Evolutionary conservation across 176 grass and related monocot genomes (phyloP).

Genomic region (Juncus effusus): DNA sequence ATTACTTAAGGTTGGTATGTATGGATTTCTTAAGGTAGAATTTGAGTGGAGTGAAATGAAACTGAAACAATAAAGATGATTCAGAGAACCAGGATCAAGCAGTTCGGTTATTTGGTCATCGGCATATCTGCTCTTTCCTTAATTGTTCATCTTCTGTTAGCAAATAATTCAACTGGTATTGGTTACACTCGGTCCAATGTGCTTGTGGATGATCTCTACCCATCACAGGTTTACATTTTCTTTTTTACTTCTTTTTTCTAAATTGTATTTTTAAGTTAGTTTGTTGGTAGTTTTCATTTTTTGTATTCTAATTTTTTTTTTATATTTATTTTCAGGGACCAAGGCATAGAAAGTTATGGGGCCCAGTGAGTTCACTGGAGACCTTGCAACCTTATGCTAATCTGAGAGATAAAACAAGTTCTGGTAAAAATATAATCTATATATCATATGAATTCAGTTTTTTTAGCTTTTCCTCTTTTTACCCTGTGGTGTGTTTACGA

Average conservation of each 20-base stretch:
- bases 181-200: conserved; percentile 49
- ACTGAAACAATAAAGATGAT: conserved; percentile 73
- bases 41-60: conserved; percentile 9
- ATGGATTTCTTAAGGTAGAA: conserved; percentile 3
- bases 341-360: conserved; percentile 69
- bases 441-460: conserved; percentile 11
- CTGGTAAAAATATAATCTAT: conserved; percentile 45
- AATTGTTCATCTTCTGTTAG: conserved; percentile 81
- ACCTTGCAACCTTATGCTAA: conserved; percentile 59
- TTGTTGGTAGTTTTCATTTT: conserved; percentile 6
- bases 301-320: conserved; percentile 17
- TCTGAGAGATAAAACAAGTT: conserved; percentile 45
- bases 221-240: conserved; percentile 44
- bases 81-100: conserved; percentile 86
- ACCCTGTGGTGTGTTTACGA: conserved; percentile 2
- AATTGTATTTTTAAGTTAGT: not conserved
- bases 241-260: not conserved
- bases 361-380: conserved; percentile 59
- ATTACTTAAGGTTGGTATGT: no score
- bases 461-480: conserved; percentile 1
- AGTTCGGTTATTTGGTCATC: conserved; percentile 75
- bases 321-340: conserved; percentile 47
- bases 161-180: conserved; percentile 67
- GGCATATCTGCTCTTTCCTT: conserved; percentile 69
- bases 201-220: conserved; percentile 54